Evolutionary conservation across 192 early-diverging fungal genomes (phyloP).

Genomic region (Fimicolochytrium jonesii): DNA sequence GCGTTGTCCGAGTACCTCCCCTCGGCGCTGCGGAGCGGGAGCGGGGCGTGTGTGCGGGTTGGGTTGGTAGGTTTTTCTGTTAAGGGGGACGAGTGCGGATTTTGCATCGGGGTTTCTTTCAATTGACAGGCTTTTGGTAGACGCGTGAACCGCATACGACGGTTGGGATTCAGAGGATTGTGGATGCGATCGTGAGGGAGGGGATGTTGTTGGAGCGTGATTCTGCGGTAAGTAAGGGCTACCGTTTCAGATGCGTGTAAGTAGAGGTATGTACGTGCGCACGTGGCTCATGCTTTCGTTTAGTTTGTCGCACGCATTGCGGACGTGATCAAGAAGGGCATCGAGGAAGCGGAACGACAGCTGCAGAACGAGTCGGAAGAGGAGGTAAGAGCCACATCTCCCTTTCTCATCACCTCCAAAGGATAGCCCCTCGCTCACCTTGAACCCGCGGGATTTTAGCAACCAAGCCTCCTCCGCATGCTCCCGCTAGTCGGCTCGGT

Average conservation of each 20-base stretch:
- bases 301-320: constrained; percentile 24
- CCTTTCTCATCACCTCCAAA: no score
- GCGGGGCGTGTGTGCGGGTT: neutral
- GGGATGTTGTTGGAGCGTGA: constrained; percentile 11
- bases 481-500: constrained; percentile 27
- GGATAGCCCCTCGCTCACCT: neutral
- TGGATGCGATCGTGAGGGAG: constrained; percentile 2
- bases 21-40: neutral
- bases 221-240: neutral
- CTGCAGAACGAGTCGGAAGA: constrained; percentile 8
- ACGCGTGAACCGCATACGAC: neutral
- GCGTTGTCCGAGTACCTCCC: neutral
- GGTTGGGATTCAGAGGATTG: neutral
- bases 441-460: neutral
- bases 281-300: no score
- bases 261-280: neutral
- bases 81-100: neutral
- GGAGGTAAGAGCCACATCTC: no score
- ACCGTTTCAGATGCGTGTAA: neutral
- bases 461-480: constrained; percentile 15
- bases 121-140: neutral
- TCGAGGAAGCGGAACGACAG: constrained; percentile 25
- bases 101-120: no score
- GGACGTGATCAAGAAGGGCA: constrained; percentile 16
- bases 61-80: neutral